Evolutionary conservation across 2,329 filamentous ascomycete genomes (phyloP), one percentile per base, ranked within the genome.

Genomic region (Neophaeococcomyces aloes): DNA sequence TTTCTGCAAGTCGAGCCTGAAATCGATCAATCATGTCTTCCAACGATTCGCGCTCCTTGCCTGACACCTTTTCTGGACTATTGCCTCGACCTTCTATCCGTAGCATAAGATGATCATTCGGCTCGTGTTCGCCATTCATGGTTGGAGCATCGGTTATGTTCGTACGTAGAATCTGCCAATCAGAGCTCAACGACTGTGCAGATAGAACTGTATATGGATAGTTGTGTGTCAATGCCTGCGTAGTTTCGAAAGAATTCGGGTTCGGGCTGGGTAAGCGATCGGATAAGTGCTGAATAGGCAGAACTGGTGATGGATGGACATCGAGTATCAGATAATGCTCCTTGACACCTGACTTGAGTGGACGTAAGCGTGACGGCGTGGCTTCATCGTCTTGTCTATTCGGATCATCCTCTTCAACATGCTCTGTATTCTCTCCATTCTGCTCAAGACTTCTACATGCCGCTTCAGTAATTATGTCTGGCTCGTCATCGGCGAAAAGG

Each of bases 401-500:
- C 35, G 38, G 17, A 38, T 29, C 36, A 17, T 52, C 23, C 23
- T 27, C 23, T 27, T 44, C 53, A 50, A 13, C 21, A 11, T 40
- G 11, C 7, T 35, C 18, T 23, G 14, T 30, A 27, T 35, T 31
- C 49, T 42, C 37, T 46, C 48, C 38, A 19, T 47, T 36, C 14
- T 45, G 40, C 59, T 76, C 63, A 62, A 79, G 60, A 15, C 71
- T 69, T 27, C 70, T 68, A 47, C 80, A 62, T 4, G 74, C 72
- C 2, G 83, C 79, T 29, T 78, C 72, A 1, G 83, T 83, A 29
- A 94, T 69, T 34, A 83, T 68, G 36, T 88, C 83, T 2, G 79
- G 76, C 58, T 95, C 87, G 63, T 96, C 91, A 62, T 96, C 88
- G 54, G 78, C 77, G 67, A 98, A 96, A 57, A 96, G 75, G 66